phyloP scores from a whole-genome alignment of 495 filamentous ascomycete genomes.

The Bacidia gigantensis region DNA sequence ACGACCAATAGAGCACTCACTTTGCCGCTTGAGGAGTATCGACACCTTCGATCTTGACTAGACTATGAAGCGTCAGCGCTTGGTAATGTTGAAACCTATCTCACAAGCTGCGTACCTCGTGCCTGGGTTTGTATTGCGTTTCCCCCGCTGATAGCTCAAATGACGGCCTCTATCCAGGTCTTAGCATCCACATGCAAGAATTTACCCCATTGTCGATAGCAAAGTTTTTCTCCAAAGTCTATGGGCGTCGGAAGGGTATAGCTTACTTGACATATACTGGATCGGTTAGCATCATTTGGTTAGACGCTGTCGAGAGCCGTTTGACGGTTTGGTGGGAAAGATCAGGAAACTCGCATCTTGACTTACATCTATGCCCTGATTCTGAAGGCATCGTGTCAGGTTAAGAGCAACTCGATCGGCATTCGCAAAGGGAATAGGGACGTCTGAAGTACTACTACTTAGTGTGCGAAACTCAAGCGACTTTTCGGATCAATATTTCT shows the following conservation, averaged over 20 bases:
- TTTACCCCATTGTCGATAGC: no score
- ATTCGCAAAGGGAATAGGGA: neutral
- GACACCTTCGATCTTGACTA: slow-evolving; percentile 97
- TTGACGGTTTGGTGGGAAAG: neutral
- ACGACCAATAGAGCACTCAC: no score
- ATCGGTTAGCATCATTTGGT: slow-evolving; percentile 15
- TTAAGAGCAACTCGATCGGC: neutral
- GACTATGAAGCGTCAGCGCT: slow-evolving; percentile 29
- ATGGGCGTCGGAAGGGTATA: neutral
- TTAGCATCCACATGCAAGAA: neutral
- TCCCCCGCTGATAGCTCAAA: slow-evolving; percentile 84
- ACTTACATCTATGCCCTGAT: slow-evolving; percentile 76
- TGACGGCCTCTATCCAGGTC: slow-evolving; percentile 61
- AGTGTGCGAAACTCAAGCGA: slow-evolving; percentile 1
- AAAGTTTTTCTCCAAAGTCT: no score
- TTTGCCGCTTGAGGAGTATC: slow-evolving; percentile 73
- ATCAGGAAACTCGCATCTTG: slow-evolving; percentile 49
- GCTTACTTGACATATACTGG: slow-evolving; percentile 91
- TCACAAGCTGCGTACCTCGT: slow-evolving; percentile 33
- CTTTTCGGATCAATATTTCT: no score
- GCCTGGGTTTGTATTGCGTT: slow-evolving; percentile 70
- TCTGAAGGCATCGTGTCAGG: slow-evolving; percentile 58
- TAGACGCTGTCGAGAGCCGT: neutral
- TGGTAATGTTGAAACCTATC: slow-evolving; percentile 12
- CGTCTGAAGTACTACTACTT: neutral